Evolutionary conservation across 2,329 filamentous ascomycete genomes (phyloP).

Genomic region (Penicillium paneum): DNA sequence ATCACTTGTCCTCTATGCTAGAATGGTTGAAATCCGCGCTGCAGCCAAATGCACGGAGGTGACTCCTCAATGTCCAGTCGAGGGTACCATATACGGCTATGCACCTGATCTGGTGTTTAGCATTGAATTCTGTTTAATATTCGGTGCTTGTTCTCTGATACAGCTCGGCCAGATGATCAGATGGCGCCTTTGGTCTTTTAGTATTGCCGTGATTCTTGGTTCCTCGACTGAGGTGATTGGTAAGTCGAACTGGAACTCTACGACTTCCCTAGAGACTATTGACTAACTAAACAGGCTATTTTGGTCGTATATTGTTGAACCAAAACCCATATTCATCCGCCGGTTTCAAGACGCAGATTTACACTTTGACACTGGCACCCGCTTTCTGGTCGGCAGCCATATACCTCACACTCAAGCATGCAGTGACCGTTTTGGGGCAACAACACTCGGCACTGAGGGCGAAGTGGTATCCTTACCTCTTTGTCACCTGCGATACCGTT

Average conservation of each 20-base stretch:
- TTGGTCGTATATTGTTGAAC: neutral
- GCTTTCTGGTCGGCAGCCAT: neutral
- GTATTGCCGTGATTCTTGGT: neutral
- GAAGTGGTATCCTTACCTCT: neutral
- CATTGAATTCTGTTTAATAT: neutral
- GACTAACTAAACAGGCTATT: neutral
- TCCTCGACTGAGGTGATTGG: neutral
- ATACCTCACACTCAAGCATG: neutral
- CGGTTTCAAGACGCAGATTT: neutral
- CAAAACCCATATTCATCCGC: neutral
- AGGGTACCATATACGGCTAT: neutral
- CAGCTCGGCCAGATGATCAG: neutral
- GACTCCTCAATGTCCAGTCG: neutral
- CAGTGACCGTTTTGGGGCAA: neutral
- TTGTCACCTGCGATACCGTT: neutral
- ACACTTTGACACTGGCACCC: neutral
- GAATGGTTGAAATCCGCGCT: neutral
- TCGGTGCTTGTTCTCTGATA: neutral
- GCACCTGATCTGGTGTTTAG: neutral
- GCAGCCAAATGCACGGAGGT: neutral
- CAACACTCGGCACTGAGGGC: neutral
- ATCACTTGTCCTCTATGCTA: neutral
- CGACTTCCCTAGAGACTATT: neutral
- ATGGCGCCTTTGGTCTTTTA: neutral
- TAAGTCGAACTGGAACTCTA: neutral